Percentiles rank a stretch among this genome's conserved stretches.
These are phyloP conservation scores for Colletotrichum paranaense DNA, from an alignment of 2,329 filamentous ascomycete species.

Conservation along the genomic window DNA sequence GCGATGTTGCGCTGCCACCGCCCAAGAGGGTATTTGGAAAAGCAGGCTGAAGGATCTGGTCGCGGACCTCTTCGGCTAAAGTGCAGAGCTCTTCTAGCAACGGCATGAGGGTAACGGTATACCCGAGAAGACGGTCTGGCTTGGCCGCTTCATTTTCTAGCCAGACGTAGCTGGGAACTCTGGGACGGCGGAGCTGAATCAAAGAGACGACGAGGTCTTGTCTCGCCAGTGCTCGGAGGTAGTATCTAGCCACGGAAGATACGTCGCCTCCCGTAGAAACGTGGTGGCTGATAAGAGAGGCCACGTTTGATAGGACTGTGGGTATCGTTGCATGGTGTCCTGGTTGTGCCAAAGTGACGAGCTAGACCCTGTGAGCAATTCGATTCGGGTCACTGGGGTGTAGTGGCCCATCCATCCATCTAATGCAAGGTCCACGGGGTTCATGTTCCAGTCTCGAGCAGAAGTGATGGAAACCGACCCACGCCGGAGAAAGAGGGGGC, in stretches of 20 bases:
- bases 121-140: constrained; percentile 46
- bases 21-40: not conserved
- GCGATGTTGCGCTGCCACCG: not conserved
- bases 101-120: constrained; percentile 44
- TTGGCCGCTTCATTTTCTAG: constrained; percentile 39
- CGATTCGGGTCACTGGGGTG: not conserved
- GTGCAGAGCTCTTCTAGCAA: constrained; percentile 42
- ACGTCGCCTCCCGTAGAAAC: constrained; percentile 38
- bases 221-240: constrained; percentile 44
- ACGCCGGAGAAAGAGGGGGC: not conserved
- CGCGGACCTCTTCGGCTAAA: constrained; percentile 43
- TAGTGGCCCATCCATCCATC: not conserved
- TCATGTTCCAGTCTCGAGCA: not conserved
- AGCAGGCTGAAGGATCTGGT: not conserved
- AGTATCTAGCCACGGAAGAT: constrained; percentile 44
- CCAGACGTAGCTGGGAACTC: constrained; percentile 42
- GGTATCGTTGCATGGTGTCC: constrained; percentile 39
- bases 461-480: constrained; percentile 16
- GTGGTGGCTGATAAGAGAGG: constrained; percentile 42
- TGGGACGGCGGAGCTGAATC: constrained; percentile 38
- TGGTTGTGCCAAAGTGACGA: constrained; percentile 32
- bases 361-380: constrained; percentile 27
- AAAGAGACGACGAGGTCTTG: constrained; percentile 46
- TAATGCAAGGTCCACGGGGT: not conserved
- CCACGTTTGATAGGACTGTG: constrained; percentile 39